Base-by-base conservation (phyloP, 2,329 filamentous ascomycete genomes). In the Furcasterigmium furcatum region DNA sequence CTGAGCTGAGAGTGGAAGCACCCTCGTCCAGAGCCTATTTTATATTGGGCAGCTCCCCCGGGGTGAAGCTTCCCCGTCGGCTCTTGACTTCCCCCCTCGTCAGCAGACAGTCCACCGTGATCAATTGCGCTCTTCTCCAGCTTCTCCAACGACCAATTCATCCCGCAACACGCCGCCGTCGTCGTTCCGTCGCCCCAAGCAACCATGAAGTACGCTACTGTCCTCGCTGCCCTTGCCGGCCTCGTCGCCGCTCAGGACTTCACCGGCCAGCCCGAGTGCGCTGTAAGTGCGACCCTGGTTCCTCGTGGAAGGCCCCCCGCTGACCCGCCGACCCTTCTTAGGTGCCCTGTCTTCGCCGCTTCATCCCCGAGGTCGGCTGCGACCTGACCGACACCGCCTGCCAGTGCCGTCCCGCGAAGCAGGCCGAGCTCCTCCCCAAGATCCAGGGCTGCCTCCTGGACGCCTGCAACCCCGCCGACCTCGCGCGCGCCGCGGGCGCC, bases 161-260 rank as follows among this genome's bases (percentile, higher is more conserved):
- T n/a, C n/a, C n/a, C n/a, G n/a, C n/a, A n/a, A n/a, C n/a, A n/a
- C n/a, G n/a, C n/a, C n/a, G n/a, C n/a, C n/a, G n/a, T n/a, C n/a
- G n/a, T 27, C 24, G 24, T 27, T 27, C 12, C 24, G 24, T 7
- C 7, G 12, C 24, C 7, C 24, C 24, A 12, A 27, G 39, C 21
- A 45, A 71, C 54, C 18, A 73, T 73, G 70, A 73, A 72, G 68
- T 52, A 58, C 52, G 43, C 60, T 34, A 49, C 65, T 46, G 47
- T 66, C 25, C 43, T 65, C 44, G 49, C 66, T 42, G 62, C 60
- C 46, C 9, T 18, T 9, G 52, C 56, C 32, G 59, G 66, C 57
- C 49, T 71, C 30, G 67, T 60, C 35, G 60, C 62, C 41, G 69
- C 67, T 25, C 67, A 72, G 56, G 52, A 65, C 52, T 58, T 71